A percentile compares a stretch with the other conserved stretches of the same genome.
Conservation (phyloP, 2,329 filamentous ascomycete genomes). For the Colletotrichum eremochloae region DNA sequence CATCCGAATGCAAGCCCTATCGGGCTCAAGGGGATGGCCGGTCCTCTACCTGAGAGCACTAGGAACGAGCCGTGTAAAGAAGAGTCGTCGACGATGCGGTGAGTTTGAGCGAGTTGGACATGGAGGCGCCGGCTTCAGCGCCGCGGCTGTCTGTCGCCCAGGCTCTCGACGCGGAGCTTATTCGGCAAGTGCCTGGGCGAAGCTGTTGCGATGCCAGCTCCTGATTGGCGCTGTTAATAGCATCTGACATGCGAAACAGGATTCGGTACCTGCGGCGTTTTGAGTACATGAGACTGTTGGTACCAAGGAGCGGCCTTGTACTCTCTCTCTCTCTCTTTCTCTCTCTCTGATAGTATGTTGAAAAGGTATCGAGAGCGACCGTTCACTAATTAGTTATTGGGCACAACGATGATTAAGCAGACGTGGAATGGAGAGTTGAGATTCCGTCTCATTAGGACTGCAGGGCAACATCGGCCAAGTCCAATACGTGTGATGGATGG, state of each 20-base stretch:
- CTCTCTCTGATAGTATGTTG: not conserved
- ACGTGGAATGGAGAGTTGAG: not conserved
- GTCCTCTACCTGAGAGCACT: not conserved
- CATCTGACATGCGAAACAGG: slow-evolving; percentile 31
- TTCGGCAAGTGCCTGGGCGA: not conserved
- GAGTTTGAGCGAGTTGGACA: not conserved
- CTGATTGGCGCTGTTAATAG: slow-evolving; percentile 40
- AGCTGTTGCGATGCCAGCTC: slow-evolving; percentile 8
- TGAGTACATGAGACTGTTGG: slow-evolving; percentile 5
- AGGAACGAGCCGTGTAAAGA: not conserved
- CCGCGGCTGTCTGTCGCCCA: slow-evolving; percentile 4
- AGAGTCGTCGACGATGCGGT: not conserved
- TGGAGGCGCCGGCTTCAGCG: not conserved
- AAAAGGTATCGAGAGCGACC: not conserved
- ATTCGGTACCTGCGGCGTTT: slow-evolving; percentile 17
- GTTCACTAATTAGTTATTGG: not conserved
- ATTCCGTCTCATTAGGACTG: not conserved
- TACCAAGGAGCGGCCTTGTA: slow-evolving; percentile 1
- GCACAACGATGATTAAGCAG: not conserved
- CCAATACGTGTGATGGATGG: not conserved
- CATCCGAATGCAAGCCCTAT: slow-evolving; percentile 10
- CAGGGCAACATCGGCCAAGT: not conserved
- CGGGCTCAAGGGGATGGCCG: not conserved
- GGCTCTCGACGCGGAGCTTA: not conserved
- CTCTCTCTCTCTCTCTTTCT: not conserved